These are phyloP conservation scores for Helminthosporium solani DNA, from an alignment of 2,329 filamentous ascomycete genomes.

Conservation along the genomic window DNA sequence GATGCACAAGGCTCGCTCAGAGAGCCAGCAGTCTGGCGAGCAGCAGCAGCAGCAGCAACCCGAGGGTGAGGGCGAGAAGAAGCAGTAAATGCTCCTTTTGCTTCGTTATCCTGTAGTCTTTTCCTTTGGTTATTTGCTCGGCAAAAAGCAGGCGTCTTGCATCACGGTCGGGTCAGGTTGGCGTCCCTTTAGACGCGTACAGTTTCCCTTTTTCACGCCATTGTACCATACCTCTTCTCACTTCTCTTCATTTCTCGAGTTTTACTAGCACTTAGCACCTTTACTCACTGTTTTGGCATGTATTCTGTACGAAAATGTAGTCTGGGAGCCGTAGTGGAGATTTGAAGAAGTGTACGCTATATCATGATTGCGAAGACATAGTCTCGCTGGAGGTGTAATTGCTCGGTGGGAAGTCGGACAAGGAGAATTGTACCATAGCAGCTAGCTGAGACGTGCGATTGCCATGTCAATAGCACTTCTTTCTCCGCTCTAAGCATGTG, in stretches of 20 bases:
- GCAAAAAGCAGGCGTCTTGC: constrained; percentile 43
- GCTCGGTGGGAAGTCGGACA: background rate
- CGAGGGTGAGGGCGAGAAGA: constrained; percentile 69
- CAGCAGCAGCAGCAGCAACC: constrained; percentile 46
- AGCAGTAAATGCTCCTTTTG: constrained; percentile 52
- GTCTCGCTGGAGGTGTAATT: constrained; percentile 1
- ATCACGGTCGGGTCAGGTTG: constrained; percentile 33
- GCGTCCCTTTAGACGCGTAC: constrained; percentile 37
- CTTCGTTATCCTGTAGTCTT: constrained; percentile 21
- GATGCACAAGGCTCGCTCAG: constrained; percentile 94
- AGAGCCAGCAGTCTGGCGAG: constrained; percentile 52
- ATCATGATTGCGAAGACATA: constrained; percentile 6
- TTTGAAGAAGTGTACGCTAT: constrained; percentile 5
- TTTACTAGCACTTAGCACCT: constrained; percentile 32
- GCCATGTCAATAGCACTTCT: constrained; percentile 32
- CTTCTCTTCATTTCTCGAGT: constrained; percentile 34
- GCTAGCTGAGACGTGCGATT: constrained; percentile 30
- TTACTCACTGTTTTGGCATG: constrained; percentile 14
- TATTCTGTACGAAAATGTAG: constrained; percentile 11
- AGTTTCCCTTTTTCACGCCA: constrained; percentile 27
- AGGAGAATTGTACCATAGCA: constrained; percentile 9
- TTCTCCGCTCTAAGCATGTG: constrained; percentile 18
- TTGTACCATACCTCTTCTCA: constrained; percentile 39
- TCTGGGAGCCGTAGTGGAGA: constrained; percentile 3
- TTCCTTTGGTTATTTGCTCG: constrained; percentile 22